Conservation (phyloP, 2,329 filamentous ascomycete species). For the Simplicillium aogashimaense region DNA sequence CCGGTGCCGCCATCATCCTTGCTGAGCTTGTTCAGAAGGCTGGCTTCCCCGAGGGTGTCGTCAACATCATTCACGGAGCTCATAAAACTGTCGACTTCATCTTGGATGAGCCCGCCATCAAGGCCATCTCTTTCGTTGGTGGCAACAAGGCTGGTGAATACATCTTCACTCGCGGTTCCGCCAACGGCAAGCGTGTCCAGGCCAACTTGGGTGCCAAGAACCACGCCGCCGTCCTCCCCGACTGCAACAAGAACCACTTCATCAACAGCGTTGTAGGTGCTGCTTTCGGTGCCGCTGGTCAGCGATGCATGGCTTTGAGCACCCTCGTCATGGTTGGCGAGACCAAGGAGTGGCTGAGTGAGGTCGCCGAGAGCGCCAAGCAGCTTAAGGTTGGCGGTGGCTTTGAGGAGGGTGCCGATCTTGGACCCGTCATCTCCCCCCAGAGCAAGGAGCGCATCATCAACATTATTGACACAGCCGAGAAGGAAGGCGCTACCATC, state of each 20-base stretch:
- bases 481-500: slow-evolving; percentile 72
- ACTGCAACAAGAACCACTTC: slow-evolving; percentile 86
- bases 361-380: slow-evolving; percentile 69
- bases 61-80: slow-evolving; percentile 75
- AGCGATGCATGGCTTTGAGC: slow-evolving; percentile 80
- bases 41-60: slow-evolving; percentile 70
- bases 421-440: slow-evolving; percentile 74
- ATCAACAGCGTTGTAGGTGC: slow-evolving; percentile 76
- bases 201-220: slow-evolving; percentile 85
- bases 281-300: slow-evolving; percentile 75
- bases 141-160: slow-evolving; percentile 85
- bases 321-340: slow-evolving; percentile 77
- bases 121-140: slow-evolving; percentile 79
- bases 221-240: slow-evolving; percentile 73
- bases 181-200: slow-evolving; percentile 81
- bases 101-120: slow-evolving; percentile 74
- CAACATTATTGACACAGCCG: slow-evolving; percentile 62
- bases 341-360: slow-evolving; percentile 72
- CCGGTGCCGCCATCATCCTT: slow-evolving; percentile 76
- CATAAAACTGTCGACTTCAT: slow-evolving; percentile 80
- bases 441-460: slow-evolving; percentile 74
- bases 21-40: slow-evolving; percentile 72
- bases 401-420: slow-evolving; percentile 70
- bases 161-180: slow-evolving; percentile 68
- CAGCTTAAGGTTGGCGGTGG: slow-evolving; percentile 66